Percentiles rank a stretch among this genome's conserved stretches.
These are phyloP conservation scores for Nigrograna mackinnonii DNA, from an alignment of 2,329 filamentous ascomycete species.

Conservation along the genomic window DNA sequence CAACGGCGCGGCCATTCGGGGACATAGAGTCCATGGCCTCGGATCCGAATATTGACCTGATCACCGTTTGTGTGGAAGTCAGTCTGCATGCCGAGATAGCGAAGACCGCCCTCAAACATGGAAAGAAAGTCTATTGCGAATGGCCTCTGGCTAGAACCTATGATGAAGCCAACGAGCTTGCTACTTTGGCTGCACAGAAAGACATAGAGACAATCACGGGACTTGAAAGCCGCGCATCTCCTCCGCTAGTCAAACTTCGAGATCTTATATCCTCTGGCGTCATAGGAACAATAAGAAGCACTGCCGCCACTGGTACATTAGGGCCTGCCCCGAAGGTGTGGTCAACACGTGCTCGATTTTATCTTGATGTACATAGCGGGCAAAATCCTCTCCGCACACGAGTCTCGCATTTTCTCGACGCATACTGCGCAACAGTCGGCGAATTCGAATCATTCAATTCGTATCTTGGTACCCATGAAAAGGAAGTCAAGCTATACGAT, in stretches of 20 bases:
- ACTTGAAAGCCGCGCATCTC: constrained; percentile 44
- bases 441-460: constrained; percentile 38
- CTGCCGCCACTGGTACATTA: constrained; percentile 13
- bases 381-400: constrained; percentile 38
- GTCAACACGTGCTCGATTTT: constrained; percentile 46
- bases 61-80: constrained; percentile 45
- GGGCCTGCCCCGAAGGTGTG: constrained; percentile 8
- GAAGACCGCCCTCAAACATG: constrained; percentile 39
- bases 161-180: constrained; percentile 43
- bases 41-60: constrained; percentile 48
- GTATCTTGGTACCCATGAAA: constrained; percentile 51
- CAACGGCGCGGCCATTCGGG: constrained; percentile 46
- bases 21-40: constrained; percentile 43
- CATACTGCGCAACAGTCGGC: constrained; percentile 50
- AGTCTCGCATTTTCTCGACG: constrained; percentile 44
- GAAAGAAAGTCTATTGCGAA: constrained; percentile 51
- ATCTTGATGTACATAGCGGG: constrained; percentile 49
- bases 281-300: constrained; percentile 45
- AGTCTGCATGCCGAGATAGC: constrained; percentile 40
- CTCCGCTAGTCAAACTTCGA: constrained; percentile 40
- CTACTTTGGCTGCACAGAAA: constrained; percentile 36
- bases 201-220: constrained; percentile 47
- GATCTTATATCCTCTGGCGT: constrained; percentile 39
- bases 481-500: constrained; percentile 27
- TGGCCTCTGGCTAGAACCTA: constrained; percentile 46